Conservation (phyloP, 2,329 filamentous ascomycete species). For the Cryphonectria japonica region DNA sequence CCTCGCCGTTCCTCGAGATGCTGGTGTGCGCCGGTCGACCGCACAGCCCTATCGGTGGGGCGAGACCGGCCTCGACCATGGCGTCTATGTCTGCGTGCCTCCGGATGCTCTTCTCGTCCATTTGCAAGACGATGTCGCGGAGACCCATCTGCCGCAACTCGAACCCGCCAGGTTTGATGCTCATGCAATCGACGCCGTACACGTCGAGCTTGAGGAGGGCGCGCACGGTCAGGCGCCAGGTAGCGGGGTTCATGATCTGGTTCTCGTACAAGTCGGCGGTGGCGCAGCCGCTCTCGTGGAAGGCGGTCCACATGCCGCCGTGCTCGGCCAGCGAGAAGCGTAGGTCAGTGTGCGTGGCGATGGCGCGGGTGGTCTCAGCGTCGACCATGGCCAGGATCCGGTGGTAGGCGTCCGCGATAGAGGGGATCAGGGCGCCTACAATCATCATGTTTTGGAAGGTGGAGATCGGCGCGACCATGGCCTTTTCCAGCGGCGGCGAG, state of each 20-base stretch:
- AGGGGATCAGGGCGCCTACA: conserved; percentile 60
- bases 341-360: conserved; percentile 45
- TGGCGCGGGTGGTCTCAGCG: conserved; percentile 50
- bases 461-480: conserved; percentile 46
- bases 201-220: conserved; percentile 61
- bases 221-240: conserved; percentile 59
- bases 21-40: conserved; percentile 17
- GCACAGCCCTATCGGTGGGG: conserved; percentile 17
- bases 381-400: conserved; percentile 60
- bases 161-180: conserved; percentile 28
- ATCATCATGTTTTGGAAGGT: conserved; percentile 63
- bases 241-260: conserved; percentile 52
- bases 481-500: conserved; percentile 40
- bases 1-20: conserved; percentile 36
- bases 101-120: conserved; percentile 54
- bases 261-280: conserved; percentile 32
- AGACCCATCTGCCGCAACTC: conserved; percentile 49
- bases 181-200: conserved; percentile 50
- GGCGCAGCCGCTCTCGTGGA: conserved; percentile 35
- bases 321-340: conserved; percentile 51
- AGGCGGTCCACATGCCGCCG: conserved; percentile 53
- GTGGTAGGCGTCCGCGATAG: conserved; percentile 61
- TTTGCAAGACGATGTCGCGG: conserved; percentile 55
- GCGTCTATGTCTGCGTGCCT: conserved; percentile 56
- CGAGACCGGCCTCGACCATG: conserved; percentile 45